These are phyloP conservation scores for Crotalaria pallida DNA, from an alignment of 306 rosid genomes.

Conservation along the genomic window DNA sequence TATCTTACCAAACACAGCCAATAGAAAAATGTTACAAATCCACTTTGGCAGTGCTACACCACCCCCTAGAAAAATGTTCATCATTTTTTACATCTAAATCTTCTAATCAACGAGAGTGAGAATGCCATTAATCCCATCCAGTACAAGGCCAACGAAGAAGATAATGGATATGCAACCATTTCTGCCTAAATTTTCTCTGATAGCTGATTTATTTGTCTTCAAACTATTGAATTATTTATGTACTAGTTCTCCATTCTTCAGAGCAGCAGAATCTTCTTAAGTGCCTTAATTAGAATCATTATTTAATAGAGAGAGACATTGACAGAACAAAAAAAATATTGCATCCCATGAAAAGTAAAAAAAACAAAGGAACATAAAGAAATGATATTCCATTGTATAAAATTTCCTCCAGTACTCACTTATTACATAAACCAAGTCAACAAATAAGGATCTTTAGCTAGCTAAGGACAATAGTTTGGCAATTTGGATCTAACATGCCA, in stretches of 20 bases:
- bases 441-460: constrained; percentile 31
- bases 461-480: constrained; percentile 30
- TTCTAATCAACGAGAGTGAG: too few relatives aligned
- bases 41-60: neutral
- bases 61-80: too few relatives aligned
- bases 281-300: neutral
- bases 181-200: neutral
- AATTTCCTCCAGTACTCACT: constrained; percentile 24
- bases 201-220: neutral
- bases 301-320: neutral
- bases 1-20: too few relatives aligned
- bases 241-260: neutral
- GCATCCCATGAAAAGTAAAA: neutral
- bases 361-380: neutral
- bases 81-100: too few relatives aligned
- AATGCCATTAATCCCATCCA: too few relatives aligned
- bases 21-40: too few relatives aligned
- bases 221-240: neutral
- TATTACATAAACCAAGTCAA: constrained; percentile 47
- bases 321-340: neutral
- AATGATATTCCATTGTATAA: constrained; percentile 31
- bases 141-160: neutral
- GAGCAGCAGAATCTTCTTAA: neutral
- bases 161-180: neutral
- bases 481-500: constrained; percentile 26